phyloP scores from a whole-genome alignment of 306 rosid species.

The Trichosanthes cucumerina region DNA sequence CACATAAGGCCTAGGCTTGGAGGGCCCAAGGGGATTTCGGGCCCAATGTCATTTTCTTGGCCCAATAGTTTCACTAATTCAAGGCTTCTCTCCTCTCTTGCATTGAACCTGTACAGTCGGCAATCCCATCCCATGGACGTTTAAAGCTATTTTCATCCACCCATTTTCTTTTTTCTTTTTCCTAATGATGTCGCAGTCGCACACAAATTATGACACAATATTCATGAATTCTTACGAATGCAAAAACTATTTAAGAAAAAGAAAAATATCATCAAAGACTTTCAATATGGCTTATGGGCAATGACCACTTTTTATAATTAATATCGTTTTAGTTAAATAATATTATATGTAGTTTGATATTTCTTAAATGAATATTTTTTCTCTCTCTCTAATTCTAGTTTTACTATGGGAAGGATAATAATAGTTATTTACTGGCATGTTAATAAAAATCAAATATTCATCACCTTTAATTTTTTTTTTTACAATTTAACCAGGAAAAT shows the following conservation, averaged over 20 bases:
- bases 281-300: not conserved
- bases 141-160: not conserved
- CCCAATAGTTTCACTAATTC: not conserved
- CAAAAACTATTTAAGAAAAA: no score
- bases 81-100: not conserved
- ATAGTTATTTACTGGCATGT: no score
- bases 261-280: not conserved
- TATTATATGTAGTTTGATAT: no score
- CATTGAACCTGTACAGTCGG: not conserved
- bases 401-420: no score
- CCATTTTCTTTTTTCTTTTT: not conserved
- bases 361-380: no score
- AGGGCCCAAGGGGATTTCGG: not conserved
- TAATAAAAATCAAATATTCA: no score
- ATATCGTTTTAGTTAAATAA: no score
- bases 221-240: not conserved
- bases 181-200: not conserved
- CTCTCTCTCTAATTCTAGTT: no score
- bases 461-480: no score
- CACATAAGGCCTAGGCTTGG: not conserved
- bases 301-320: no score
- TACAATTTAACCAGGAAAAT: no score
- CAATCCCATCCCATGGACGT: not conserved
- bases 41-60: constrained; percentile 4
- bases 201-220: not conserved